Evolutionary conservation across 2,329 filamentous ascomycete species (phyloP).

Genomic region (Fusarium marasasianum): DNA sequence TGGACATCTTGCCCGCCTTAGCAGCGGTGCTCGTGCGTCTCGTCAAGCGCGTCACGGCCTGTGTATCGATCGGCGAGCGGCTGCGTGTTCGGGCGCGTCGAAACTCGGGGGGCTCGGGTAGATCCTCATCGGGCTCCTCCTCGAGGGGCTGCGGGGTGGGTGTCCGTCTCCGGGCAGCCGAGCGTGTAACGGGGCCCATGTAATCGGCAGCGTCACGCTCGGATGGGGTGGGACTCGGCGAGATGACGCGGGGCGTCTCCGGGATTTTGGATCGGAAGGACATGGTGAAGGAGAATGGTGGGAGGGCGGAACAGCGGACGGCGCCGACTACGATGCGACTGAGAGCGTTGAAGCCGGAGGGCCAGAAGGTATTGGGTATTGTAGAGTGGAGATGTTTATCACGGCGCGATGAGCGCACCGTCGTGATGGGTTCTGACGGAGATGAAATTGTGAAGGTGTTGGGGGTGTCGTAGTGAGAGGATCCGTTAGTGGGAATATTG

Average conservation of each 20-base stretch:
- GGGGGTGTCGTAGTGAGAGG: slow-evolving; percentile 17
- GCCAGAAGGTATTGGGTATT: slow-evolving; percentile 50
- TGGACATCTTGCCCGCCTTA: slow-evolving; percentile 42
- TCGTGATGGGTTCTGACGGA: slow-evolving; percentile 20
- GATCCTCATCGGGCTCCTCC: slow-evolving; percentile 65
- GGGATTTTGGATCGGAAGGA: slow-evolving; percentile 69
- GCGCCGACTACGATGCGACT: slow-evolving; percentile 65
- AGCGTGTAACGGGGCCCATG: slow-evolving; percentile 80
- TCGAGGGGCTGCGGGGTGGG: slow-evolving; percentile 68
- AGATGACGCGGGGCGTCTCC: slow-evolving; percentile 86
- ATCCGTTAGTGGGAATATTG: slow-evolving; percentile 32
- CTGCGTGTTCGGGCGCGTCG: slow-evolving; percentile 75
- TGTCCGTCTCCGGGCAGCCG: slow-evolving; percentile 68
- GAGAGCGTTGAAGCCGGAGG: slow-evolving; percentile 58
- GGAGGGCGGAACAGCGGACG: slow-evolving; percentile 65
- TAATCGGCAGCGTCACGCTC: slow-evolving; percentile 56
- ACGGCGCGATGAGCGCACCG: slow-evolving; percentile 56
- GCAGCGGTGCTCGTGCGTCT: slow-evolving; percentile 54
- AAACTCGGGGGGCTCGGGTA: slow-evolving; percentile 56
- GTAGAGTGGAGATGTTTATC: slow-evolving; percentile 60
- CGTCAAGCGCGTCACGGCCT: slow-evolving; percentile 64
- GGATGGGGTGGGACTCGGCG: slow-evolving; percentile 77
- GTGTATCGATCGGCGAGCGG: slow-evolving; percentile 69
- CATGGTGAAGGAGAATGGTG: slow-evolving; percentile 67
- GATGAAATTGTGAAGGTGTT: slow-evolving; percentile 34